A percentile compares a stretch with the other conserved stretches of the same genome.
These are phyloP conservation scores for Calonectria naviculata DNA, from an alignment of 2,329 filamentous ascomycete species.

Conservation along the genomic window DNA sequence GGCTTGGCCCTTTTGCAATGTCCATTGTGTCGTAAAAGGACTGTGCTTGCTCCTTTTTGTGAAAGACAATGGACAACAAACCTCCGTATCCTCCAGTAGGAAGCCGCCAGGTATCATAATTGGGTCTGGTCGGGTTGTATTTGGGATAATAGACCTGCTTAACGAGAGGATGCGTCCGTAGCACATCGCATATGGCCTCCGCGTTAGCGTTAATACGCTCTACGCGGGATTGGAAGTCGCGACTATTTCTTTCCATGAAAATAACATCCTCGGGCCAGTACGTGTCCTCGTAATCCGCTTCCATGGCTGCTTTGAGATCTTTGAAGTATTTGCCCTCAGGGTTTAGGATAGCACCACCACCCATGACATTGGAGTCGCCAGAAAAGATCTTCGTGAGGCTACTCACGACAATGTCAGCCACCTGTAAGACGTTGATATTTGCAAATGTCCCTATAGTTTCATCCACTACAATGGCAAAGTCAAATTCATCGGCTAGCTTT, in stretches of 20 bases:
- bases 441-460: constrained; percentile 97
- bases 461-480: constrained; percentile 92
- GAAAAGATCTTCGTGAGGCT: constrained; percentile 98
- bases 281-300: constrained; percentile 81
- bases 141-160: constrained; percentile 91
- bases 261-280: constrained; percentile 96
- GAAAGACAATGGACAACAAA: constrained; percentile 85
- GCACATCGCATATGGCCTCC: constrained; percentile 81
- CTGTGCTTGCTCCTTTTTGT: constrained; percentile 75
- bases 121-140: constrained; percentile 72
- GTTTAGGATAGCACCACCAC: constrained; percentile 77
- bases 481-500: constrained; percentile 80
- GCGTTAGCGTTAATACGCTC: constrained; percentile 88
- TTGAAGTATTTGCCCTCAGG: constrained; percentile 77
- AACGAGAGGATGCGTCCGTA: constrained; percentile 71
- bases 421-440: constrained; percentile 92
- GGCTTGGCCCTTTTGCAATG: constrained; percentile 91
- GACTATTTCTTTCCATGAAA: constrained; percentile 95
- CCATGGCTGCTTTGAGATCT: constrained; percentile 74
- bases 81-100: constrained; percentile 88
- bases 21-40: constrained; percentile 88
- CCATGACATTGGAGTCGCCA: constrained; percentile 98
- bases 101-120: constrained; percentile 84
- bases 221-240: constrained; percentile 87
- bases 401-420: constrained; percentile 92